Percentiles rank a stretch among this genome's conserved stretches.
These are phyloP conservation scores for Ceratocystis lukuohia DNA, from an alignment of 2,329 filamentous ascomycete species.

Conservation along the genomic window DNA sequence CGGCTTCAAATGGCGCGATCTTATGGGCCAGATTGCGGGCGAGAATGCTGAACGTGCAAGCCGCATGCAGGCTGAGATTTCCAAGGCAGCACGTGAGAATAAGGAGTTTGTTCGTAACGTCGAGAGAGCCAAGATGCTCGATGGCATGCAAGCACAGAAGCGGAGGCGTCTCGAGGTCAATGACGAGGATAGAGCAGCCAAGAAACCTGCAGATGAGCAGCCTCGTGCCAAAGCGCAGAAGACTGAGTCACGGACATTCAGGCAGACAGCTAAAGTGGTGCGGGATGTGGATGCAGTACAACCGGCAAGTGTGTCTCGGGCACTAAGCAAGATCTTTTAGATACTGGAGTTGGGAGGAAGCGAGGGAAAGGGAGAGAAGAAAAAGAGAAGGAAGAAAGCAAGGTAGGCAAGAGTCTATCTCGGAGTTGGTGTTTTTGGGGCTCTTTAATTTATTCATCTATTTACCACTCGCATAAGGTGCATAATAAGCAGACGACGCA, in stretches of 20 bases:
- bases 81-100: conserved; percentile 63
- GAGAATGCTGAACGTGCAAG: conserved; percentile 70
- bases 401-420: not conserved
- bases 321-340: conserved; percentile 53
- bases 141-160: conserved; percentile 53
- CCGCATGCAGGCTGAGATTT: conserved; percentile 64
- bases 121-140: conserved; percentile 65
- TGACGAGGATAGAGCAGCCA: conserved; percentile 20
- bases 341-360: too few relatives aligned
- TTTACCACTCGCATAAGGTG: too few relatives aligned
- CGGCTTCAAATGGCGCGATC: conserved; percentile 68
- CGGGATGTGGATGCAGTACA: conserved; percentile 34
- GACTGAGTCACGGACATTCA: conserved; percentile 41
- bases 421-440: too few relatives aligned
- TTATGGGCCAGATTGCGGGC: conserved; percentile 64
- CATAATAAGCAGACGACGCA: too few relatives aligned
- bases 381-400: conserved; percentile 1
- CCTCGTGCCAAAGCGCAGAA: conserved; percentile 18
- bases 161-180: conserved; percentile 31
- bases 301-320: conserved; percentile 43
- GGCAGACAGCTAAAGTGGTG: conserved; percentile 47
- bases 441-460: too few relatives aligned
- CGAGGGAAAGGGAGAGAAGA: not conserved
- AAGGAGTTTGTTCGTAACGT: conserved; percentile 69
- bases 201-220: conserved; percentile 21